phyloP scores from a whole-genome alignment of 2,329 filamentous ascomycete genomes.

The Leptographium wingfieldii region DNA sequence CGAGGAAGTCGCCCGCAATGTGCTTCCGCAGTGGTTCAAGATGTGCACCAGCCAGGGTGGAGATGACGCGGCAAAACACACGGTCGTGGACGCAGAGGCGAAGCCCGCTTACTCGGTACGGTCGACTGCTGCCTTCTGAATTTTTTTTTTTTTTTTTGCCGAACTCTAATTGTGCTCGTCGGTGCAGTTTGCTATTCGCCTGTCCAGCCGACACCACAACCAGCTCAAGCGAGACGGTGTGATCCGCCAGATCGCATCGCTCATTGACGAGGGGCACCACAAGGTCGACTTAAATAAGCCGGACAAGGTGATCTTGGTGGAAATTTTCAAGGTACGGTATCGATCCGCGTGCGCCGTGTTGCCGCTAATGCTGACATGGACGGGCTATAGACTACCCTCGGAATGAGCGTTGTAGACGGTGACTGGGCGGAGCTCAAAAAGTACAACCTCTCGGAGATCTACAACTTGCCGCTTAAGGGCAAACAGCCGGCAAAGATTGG shows the following conservation, averaged over 20 bases:
- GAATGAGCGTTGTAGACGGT: slow-evolving; percentile 65
- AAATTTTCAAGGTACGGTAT: slow-evolving; percentile 58
- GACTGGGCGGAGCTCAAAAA: slow-evolving; percentile 64
- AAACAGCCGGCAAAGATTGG: not conserved
- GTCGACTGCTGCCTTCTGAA: not conserved
- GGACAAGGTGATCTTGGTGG: slow-evolving; percentile 66
- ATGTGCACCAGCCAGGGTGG: slow-evolving; percentile 19
- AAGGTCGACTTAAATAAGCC: slow-evolving; percentile 68
- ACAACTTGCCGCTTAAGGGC: slow-evolving; percentile 26
- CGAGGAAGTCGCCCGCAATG: slow-evolving; percentile 48
- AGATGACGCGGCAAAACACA: not conserved
- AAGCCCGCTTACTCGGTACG: slow-evolving; percentile 27
- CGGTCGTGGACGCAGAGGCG: not conserved
- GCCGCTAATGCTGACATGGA: slow-evolving; percentile 2
- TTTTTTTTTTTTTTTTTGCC: too few species aligned
- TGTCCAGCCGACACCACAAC: slow-evolving; percentile 63
- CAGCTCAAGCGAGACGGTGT: slow-evolving; percentile 53
- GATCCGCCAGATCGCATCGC: slow-evolving; percentile 56
- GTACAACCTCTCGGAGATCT: slow-evolving; percentile 68
- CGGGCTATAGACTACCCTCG: slow-evolving; percentile 40
- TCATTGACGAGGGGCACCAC: slow-evolving; percentile 50
- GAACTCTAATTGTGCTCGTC: not conserved
- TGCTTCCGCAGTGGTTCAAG: slow-evolving; percentile 51
- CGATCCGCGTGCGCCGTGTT: not conserved
- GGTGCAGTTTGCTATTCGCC: slow-evolving; percentile 69